A percentile compares a stretch with the other conserved stretches of the same genome.
phyloP scores from a whole-genome alignment of 1,139 yeast genomes.

The Pichia sp. region DNA sequence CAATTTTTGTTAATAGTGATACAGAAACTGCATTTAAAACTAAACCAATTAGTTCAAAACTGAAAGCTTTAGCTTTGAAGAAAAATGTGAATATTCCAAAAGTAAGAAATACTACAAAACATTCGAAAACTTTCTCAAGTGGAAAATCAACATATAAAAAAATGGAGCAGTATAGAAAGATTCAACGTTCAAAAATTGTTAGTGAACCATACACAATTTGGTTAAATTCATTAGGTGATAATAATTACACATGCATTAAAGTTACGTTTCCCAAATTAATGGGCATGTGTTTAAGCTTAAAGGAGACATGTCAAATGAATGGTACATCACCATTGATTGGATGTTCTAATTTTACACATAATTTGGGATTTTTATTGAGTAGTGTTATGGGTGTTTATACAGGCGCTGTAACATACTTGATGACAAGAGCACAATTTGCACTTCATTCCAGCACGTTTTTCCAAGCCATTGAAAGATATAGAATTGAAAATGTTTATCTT shows the following conservation, averaged over 20 bases:
- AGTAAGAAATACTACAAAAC: slow-evolving; percentile 62
- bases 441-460: slow-evolving; percentile 70
- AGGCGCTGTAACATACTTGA: slow-evolving; percentile 79
- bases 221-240: slow-evolving; percentile 61
- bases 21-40: slow-evolving; percentile 65
- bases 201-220: slow-evolving; percentile 34
- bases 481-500: slow-evolving; percentile 80
- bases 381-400: slow-evolving; percentile 75
- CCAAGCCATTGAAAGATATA: slow-evolving; percentile 65
- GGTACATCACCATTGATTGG: slow-evolving; percentile 72
- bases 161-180: slow-evolving; percentile 42
- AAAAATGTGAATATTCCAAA: slow-evolving; percentile 43
- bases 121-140: slow-evolving; percentile 48
- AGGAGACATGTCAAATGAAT: slow-evolving; percentile 84
- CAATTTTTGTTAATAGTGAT: slow-evolving; percentile 73
- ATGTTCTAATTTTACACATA: slow-evolving; percentile 77
- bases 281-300: slow-evolving; percentile 79
- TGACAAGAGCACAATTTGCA: slow-evolving; percentile 74
- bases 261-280: slow-evolving; percentile 56
- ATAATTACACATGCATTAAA: slow-evolving; percentile 55
- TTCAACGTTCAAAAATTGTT: slow-evolving; percentile 34
- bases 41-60: slow-evolving; percentile 57
- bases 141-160: slow-evolving; percentile 39
- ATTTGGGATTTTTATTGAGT: slow-evolving; percentile 83
- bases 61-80: slow-evolving; percentile 49